A percentile compares a stretch with the other conserved stretches of the same genome.
phyloP scores from a whole-genome alignment of 176 grass and related monocot species.

The Musa acuminata region DNA sequence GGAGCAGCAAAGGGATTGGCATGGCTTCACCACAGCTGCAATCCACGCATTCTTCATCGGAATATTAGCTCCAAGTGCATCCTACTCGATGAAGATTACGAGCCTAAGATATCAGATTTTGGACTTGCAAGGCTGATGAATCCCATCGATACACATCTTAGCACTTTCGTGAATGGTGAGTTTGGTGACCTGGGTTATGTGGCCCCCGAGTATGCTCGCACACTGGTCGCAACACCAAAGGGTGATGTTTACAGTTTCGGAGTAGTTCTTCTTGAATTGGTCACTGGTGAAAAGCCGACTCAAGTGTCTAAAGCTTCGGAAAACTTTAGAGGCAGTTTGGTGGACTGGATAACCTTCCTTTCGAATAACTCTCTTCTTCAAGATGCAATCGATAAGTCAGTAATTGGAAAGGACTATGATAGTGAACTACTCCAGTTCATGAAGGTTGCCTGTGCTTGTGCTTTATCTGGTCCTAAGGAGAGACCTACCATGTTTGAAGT shows the following conservation, averaged over 20 bases:
- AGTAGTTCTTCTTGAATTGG: constrained; percentile 77
- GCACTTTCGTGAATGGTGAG: constrained; percentile 83
- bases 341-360: constrained; percentile 94
- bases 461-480: constrained; percentile 61
- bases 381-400: constrained; percentile 64
- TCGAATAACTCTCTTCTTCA: constrained; percentile 82
- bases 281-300: constrained; percentile 66
- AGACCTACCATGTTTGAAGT: constrained; percentile 89
- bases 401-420: constrained; percentile 77
- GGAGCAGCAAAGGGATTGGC: constrained; percentile 66
- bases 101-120: constrained; percentile 91
- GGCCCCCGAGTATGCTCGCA: constrained; percentile 70
- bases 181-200: constrained; percentile 93
- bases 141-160: constrained; percentile 84
- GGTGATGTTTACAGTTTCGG: constrained; percentile 84
- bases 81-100: constrained; percentile 67
- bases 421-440: constrained; percentile 80
- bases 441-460: constrained; percentile 76
- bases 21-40: constrained; percentile 94
- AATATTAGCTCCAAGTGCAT: constrained; percentile 97
- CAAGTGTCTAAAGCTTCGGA: constrained; percentile 65
- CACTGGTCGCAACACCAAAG: constrained; percentile 87
- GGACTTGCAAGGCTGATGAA: constrained; percentile 97
- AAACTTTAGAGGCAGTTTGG: constrained; percentile 82
- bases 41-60: constrained; percentile 78